Evolutionary conservation across 345 rosid genomes (phyloP), one percentile per base, ranked within the genome.

Genomic region (Acer negundo): DNA sequence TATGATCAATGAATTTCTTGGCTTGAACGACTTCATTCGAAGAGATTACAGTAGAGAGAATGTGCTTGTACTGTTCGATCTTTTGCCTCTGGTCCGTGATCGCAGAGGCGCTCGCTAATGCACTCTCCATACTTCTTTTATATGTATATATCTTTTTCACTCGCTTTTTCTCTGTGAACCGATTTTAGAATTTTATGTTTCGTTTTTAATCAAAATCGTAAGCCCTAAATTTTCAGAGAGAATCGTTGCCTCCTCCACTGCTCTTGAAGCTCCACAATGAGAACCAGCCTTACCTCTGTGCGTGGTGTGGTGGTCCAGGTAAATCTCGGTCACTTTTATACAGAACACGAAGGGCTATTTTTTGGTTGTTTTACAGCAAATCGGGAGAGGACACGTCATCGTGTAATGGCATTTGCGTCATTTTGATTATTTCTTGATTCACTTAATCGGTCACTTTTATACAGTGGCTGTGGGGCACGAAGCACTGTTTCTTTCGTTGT

Each of bases 21-120:
- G 98, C 89, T 75, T 81, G 98, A 70, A 74, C 81, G 77, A 94
- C 84, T 82, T 96, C 93, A 84, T 89, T 92, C 15, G 97, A 94
- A 10, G 98, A 89, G 75, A 94, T 82, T 31, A 96, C 97, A 67
- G 97, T 81, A 58, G 97, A 84, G 64, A 96, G 90, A 77, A 96
- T 94, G 81, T 86, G 91, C 86, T 96, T 92, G 89, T 96, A 96
- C 88, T 94, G 98, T 80, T 96, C 99, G 85, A 96, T 96, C 90
- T 93, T 96, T 84, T 91, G 97, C 86, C 99, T 93, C 90, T 94
- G 99, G 84, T 96, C 98, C 2, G 84, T 62, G 78, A 96, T 89
- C 62, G 90, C 83, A 20, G 98, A 84, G 56, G 98, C 99, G 82
- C 77, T 86, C 26, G 85, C 87, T 70, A 94, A 89, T 46, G 95